Base-by-base conservation (phyloP, 805 yeast genomes). In the Saccharomycopsis sp. region DNA sequence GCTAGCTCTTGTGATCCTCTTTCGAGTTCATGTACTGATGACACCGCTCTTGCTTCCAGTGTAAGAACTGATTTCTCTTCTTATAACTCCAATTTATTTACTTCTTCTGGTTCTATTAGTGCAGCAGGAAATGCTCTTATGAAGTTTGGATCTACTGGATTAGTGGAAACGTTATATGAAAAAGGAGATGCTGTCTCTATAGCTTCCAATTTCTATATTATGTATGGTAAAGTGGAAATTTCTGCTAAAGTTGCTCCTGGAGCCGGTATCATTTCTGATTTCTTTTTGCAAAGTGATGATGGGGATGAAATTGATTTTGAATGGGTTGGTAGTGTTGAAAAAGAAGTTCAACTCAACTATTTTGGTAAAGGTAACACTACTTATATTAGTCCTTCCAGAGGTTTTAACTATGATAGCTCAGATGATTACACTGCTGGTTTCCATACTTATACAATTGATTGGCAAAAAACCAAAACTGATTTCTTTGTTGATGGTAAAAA, bases 291-390 rank as follows among this genome's bases (percentile, higher is more conserved):
- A 52, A 52, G 60, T 33, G 87, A 80, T 53, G 84, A 73, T 49
- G 63, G 72, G 42, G 89, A 81, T 57, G 88, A 81, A 58, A 72
- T 80, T 34, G 88, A 80, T 56, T 53, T 76, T 32, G 87, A 80
- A 56, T 74, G 80, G 67, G 66, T 77, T 42, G 86, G 87, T 9
- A 75, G 76, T 31, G 80, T 77, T 52, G 60, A 63, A 13, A 58
- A 59, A 40, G 73, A 77, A 53, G 67, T 74, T 50, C 79, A 75
- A 56, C 62, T 79, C 28, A 46, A 46, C 23, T 80, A 60, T 57
- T 79, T 79, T 58, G 66, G 76, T 36, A 74, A 79, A 55, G 88
- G 86, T 37, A 58, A 71, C 52, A 72, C 80, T 6, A 53, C 41
- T 18, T n/a, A 70, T 19, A 21, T 5, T 9, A 67, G 78, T 12